Percentiles rank a stretch among this genome's conserved stretches.
These are phyloP conservation scores for Kuraishia borneana DNA, from an alignment of 805 yeast genomes.

Conservation along the genomic window DNA sequence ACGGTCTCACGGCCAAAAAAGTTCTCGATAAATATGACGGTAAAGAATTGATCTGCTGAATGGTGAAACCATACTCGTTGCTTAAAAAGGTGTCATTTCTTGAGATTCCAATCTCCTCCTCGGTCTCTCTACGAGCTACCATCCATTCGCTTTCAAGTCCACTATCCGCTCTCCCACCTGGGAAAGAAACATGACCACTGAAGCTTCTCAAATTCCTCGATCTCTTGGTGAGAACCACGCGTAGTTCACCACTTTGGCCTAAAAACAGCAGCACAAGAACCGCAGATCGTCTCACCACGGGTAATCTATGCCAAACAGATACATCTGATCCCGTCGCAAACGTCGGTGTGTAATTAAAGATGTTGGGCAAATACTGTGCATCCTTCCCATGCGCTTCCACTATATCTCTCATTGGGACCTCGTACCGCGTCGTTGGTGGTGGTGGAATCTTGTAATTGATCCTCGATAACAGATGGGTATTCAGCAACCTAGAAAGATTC, in stretches of 20 bases:
- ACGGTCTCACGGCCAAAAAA: constrained; percentile 73
- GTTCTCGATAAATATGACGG: constrained; percentile 82
- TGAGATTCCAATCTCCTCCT: constrained; percentile 77
- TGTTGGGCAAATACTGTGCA: constrained; percentile 20
- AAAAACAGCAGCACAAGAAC: constrained; percentile 67
- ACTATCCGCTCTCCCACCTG: constrained; percentile 86
- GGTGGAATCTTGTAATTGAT: constrained; percentile 5
- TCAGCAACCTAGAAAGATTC: constrained; percentile 2
- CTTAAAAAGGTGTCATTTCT: constrained; percentile 31
- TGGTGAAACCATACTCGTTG: constrained; percentile 36
- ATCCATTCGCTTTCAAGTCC: constrained; percentile 56
- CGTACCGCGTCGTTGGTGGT: constrained; percentile 2
- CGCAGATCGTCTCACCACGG: constrained; percentile 61
- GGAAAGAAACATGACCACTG: constrained; percentile 86
- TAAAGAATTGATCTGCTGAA: constrained; percentile 50
- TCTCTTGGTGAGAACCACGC: constrained; percentile 73
- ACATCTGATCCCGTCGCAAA: constrained; percentile 18
- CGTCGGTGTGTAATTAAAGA: constrained; percentile 16
- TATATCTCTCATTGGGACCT: constrained; percentile 4
- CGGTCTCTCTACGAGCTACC: constrained; percentile 73
- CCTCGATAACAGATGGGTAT: constrained; percentile 5
- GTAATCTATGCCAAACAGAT: constrained; percentile 55
- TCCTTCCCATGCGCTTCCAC: constrained; percentile 18
- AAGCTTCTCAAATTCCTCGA: constrained; percentile 59
- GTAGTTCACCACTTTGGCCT: constrained; percentile 62